Base-by-base conservation (phyloP, 2,329 filamentous ascomycete species). In the Bipolaris gigantea region DNA sequence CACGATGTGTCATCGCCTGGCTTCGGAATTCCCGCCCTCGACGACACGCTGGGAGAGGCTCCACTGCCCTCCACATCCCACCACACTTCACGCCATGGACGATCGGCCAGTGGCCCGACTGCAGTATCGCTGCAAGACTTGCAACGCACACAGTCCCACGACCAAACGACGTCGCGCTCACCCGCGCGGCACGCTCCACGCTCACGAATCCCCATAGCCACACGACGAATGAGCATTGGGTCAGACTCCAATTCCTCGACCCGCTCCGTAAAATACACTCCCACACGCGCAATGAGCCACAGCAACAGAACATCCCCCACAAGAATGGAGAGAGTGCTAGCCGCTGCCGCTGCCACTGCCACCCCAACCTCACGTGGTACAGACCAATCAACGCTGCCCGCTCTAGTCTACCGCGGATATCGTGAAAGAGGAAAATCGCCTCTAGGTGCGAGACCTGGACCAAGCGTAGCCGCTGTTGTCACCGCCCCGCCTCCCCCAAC, bases 221-320 rank as follows among this genome's bases (percentile, higher is more conserved):
- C 62, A 21, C 63, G 68, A 41, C 70, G 71, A 7, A 60, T 65
- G 55, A 73, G 71, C 49, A 60, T 57, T n/a, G 62, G 66, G 4
- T 75, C 73, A 49, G 71, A 74, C 36, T 72, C 70, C 15, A 69
- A 64, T 48, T 70, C 72, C 3, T 73, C 73, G 16, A 70, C 59
- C n/a, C 65, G 62, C 8, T 74, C 71, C 5, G 63, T 65, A 5
- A 72, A 64, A 39, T 67, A 68, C 44, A 66, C 66, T 13, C 65
- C 65, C 10, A 67, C 65, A 13, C 61, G 61, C 33, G 36, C 52
- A 18, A 56, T 49, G 23, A 57, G 56, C 40, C 59, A 62, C 51
- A 66, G 67, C 59, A 65, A 63, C 27, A 61, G 61, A 44, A 61
- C 59, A 8, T 73, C 72, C 18, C 68, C 71, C 18, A 67, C 65